These are phyloP conservation scores for Gyrodon lividus DNA, from an alignment of 768 basidiomycete species.

Conservation along the genomic window DNA sequence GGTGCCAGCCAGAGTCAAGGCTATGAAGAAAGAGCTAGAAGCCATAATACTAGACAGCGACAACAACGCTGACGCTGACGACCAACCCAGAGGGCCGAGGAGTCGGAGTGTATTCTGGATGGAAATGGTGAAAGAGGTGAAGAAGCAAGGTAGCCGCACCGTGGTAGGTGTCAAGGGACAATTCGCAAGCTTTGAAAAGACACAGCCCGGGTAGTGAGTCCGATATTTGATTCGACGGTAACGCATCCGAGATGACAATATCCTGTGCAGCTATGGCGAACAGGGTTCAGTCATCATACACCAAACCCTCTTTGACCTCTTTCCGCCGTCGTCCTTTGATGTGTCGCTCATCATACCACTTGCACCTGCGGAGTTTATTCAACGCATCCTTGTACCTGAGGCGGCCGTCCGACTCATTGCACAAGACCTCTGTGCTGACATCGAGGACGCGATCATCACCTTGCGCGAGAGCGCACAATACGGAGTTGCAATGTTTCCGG, in stretches of 20 bases:
- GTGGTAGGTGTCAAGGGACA: slow-evolving; percentile 71
- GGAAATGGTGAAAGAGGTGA: slow-evolving; percentile 61
- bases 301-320: slow-evolving; percentile 71
- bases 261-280: slow-evolving; percentile 71
- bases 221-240: background rate
- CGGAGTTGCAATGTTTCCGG: slow-evolving; percentile 83
- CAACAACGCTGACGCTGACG: slow-evolving; percentile 12
- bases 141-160: slow-evolving; percentile 61
- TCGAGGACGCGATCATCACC: slow-evolving; percentile 52
- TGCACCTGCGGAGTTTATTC: slow-evolving; percentile 71
- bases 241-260: background rate
- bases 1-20: slow-evolving; percentile 52
- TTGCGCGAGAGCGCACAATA: slow-evolving; percentile 78
- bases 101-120: slow-evolving; percentile 64
- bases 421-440: slow-evolving; percentile 59
- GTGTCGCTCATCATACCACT: slow-evolving; percentile 60
- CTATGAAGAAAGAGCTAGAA: slow-evolving; percentile 46
- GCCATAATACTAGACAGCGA: slow-evolving; percentile 49
- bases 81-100: slow-evolving; percentile 25
- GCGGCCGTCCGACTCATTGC: slow-evolving; percentile 79
- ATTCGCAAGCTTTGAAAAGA: slow-evolving; percentile 75
- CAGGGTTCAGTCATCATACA: slow-evolving; percentile 79
- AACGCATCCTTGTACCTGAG: slow-evolving; percentile 88
- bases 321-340: slow-evolving; percentile 61
- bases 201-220: slow-evolving; percentile 88